Evolutionary conservation across 2,329 filamentous ascomycete species (phyloP), one percentile per base, ranked within the genome.

Genomic region (Apiospora koreana): DNA sequence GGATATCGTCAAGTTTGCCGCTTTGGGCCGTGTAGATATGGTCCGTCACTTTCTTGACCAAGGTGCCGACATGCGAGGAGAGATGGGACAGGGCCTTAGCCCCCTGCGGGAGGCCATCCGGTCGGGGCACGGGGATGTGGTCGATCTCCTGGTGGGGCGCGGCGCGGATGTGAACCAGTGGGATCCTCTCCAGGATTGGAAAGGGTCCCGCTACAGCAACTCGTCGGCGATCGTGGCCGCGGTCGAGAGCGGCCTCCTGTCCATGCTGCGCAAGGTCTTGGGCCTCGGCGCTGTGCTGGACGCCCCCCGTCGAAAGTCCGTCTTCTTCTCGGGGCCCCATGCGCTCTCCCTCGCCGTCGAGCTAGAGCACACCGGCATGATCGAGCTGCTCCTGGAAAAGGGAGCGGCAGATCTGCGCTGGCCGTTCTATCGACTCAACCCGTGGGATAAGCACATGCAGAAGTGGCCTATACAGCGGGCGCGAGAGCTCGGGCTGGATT

Each of bases 291-390:
- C 45, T 7, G 45, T 12, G 6, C n/a, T 48, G 9, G 45, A 48
- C 21, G 2, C 21, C 6, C 21, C 21, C n/a, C 4, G 21, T 3
- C 9, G n/a, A 4, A 1, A 12, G n/a, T 0, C 21, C 21, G 7
- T 10, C 6, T 10, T 23, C 6, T 48, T 48, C 45, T 8, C 45
- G 54, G 45, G 2, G 83, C 80, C 4, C 76, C 72, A 18, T 80
- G 45, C 45, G 7, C 45, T 48, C 10, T 1, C 21, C 21, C 6
- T 23, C 14, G 45, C 45, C 10, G 45, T 48, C 45, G 45, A 23
- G 45, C n/a, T 48, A n/a, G 45, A 48, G 21, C 45, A 48, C n/a
- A 23, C 45, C n/a, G 45, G 2, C 7, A 48, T 48, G 45, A 10
- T 48, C 7, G 45, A 48, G 21, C 10, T 23, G 1, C 45, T 48